These are phyloP conservation scores for Solanum medicagineum DNA, from an alignment of 257 asterid species.

Conservation along the genomic window DNA sequence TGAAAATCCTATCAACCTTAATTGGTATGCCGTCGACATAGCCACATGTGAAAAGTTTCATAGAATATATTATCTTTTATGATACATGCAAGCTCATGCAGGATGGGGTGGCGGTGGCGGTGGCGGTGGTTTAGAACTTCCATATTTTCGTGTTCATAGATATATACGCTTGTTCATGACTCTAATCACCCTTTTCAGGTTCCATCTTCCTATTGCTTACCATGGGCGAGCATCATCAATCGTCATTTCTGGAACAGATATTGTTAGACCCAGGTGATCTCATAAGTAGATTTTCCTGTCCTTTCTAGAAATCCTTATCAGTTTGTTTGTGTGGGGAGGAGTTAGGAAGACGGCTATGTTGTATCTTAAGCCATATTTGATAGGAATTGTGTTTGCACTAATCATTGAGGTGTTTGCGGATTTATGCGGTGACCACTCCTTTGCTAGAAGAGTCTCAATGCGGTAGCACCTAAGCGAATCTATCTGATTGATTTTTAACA, in stretches of 20 bases:
- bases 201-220: constrained; percentile 89
- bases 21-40: constrained; percentile 34
- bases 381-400: background rate
- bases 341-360: background rate
- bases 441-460: background rate
- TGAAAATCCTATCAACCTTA: constrained; percentile 52
- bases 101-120: no score
- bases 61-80: background rate
- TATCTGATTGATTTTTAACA: background rate
- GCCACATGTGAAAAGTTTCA: background rate
- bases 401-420: background rate
- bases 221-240: constrained; percentile 97
- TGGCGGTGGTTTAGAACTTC: background rate
- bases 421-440: background rate
- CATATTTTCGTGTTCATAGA: background rate
- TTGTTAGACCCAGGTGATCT: constrained; percentile 81
- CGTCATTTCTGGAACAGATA: constrained; percentile 86
- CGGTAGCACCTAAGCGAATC: background rate
- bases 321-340: background rate
- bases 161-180: background rate
- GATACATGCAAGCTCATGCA: background rate
- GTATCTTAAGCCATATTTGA: background rate
- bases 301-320: background rate
- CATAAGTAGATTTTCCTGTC: background rate
- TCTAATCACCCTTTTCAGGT: constrained; percentile 39